Conservation (phyloP, 2,329 filamentous ascomycete species). For the Talaromyces sp. region DNA sequence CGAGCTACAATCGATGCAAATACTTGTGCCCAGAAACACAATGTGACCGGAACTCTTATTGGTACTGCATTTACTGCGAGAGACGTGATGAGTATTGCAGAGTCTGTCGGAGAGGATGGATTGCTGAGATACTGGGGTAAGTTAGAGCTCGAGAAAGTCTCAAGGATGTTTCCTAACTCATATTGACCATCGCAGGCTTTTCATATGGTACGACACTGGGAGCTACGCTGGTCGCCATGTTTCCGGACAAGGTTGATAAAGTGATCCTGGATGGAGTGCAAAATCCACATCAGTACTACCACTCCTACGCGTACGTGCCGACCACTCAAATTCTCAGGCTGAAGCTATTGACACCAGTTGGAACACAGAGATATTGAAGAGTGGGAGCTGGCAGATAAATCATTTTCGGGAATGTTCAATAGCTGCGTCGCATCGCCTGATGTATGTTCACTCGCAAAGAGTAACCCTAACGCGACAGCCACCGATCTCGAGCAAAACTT, state of each 20-base stretch:
- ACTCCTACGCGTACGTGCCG: constrained; percentile 16
- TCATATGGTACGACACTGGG: constrained; percentile 29
- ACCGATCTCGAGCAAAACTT: neutral
- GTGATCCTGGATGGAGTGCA: constrained; percentile 39
- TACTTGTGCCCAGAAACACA: constrained; percentile 13
- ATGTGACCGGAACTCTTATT: constrained; percentile 35
- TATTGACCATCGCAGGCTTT: neutral
- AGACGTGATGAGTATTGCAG: constrained; percentile 46
- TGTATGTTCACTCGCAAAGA: neutral
- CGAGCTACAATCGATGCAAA: constrained; percentile 5
- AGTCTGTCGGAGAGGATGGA: constrained; percentile 43
- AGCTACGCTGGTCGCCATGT: constrained; percentile 36
- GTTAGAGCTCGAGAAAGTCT: neutral
- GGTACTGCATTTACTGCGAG: constrained; percentile 46
- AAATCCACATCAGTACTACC: constrained; percentile 23
- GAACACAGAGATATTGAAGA: neutral
- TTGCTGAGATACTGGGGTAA: constrained; percentile 30
- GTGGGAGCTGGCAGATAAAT: constrained; percentile 4
- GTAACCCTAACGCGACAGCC: constrained; percentile 3
- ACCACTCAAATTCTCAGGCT: neutral
- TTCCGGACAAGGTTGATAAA: constrained; percentile 38
- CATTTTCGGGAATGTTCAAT: constrained; percentile 9
- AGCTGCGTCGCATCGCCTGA: constrained; percentile 3
- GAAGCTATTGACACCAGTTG: neutral
- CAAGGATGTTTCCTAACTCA: neutral